These are phyloP conservation scores for Magnusiomyces sp. DNA, from an alignment of 1,139 yeast genomes.

Conservation along the genomic window DNA sequence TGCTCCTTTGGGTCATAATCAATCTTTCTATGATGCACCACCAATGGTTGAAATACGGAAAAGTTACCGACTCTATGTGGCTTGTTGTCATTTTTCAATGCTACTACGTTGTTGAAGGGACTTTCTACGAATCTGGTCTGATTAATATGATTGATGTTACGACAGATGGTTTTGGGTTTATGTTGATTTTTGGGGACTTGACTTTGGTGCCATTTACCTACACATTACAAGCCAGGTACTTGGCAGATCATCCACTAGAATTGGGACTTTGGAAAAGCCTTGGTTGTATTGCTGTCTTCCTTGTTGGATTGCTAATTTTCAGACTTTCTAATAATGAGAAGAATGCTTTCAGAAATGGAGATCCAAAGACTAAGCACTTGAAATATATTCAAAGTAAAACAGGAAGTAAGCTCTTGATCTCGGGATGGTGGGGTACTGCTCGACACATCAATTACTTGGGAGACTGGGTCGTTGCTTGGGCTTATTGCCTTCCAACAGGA, in stretches of 20 bases:
- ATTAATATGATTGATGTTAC: conserved; percentile 92
- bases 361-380: conserved; percentile 51
- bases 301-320: conserved; percentile 72
- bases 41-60: conserved; percentile 57
- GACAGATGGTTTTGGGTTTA: conserved; percentile 94
- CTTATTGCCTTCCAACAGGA: conserved; percentile 92
- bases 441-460: conserved; percentile 95
- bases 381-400: conserved; percentile 62
- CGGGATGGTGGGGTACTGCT: conserved; percentile 94
- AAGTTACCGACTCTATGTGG: conserved; percentile 61
- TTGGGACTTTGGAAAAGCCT: conserved; percentile 40
- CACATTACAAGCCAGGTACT: conserved; percentile 73
- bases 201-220: conserved; percentile 93
- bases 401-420: conserved; percentile 72
- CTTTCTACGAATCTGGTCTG: conserved; percentile 79
- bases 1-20: conserved; percentile 75
- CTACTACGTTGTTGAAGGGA: conserved; percentile 85
- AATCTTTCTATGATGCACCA: conserved; percentile 75
- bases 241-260: conserved; percentile 55
- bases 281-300: conserved; percentile 38
- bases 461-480: conserved; percentile 85
- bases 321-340: conserved; percentile 78
- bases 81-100: conserved; percentile 64
- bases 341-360: conserved; percentile 72
- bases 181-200: conserved; percentile 91